Evolutionary conservation across 495 filamentous ascomycete species (phyloP).

Genomic region (Podospora pseudopauciseta): DNA sequence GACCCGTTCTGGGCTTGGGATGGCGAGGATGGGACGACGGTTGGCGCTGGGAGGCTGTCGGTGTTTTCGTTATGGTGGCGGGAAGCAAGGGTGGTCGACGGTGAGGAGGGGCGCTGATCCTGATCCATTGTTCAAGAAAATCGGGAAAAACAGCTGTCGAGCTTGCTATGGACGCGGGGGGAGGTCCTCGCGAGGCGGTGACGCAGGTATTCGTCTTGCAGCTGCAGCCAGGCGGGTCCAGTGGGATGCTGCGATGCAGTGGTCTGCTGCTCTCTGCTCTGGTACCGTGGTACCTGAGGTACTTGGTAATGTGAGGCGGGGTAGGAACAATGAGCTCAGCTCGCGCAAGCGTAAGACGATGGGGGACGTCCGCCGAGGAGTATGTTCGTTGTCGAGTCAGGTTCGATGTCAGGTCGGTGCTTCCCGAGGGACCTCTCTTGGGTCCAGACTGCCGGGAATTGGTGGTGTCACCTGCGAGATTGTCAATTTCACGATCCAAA

Average conservation of each 20-base stretch:
- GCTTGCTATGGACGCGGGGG: neutral
- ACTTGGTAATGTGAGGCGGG: neutral
- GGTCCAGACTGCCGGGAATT: neutral
- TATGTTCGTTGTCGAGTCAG: neutral
- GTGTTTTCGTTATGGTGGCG: conserved; percentile 1
- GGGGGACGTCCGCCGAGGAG: neutral
- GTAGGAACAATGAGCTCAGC: neutral
- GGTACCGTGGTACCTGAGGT: neutral
- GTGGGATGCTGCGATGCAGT: neutral
- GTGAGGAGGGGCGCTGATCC: neutral
- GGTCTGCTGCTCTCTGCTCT: neutral
- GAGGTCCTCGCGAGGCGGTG: conserved; percentile 20
- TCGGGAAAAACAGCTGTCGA: neutral
- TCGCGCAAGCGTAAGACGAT: neutral
- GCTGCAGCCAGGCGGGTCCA: conserved; percentile 26
- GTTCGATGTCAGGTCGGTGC: neutral
- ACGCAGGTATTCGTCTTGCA: conserved; percentile 27
- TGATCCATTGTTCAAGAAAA: neutral
- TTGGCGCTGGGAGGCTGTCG: neutral
- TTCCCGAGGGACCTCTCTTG: neutral
- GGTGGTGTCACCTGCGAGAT: conserved; percentile 11
- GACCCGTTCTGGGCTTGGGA: conserved; percentile 2
- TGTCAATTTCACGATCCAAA: conserved; percentile 11
- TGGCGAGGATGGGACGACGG: conserved; percentile 1
- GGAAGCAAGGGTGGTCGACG: neutral